A percentile compares a stretch with the other conserved stretches of the same genome.
phyloP scores from a whole-genome alignment of 768 basidiomycete species.

The Clavaria fumosa region DNA sequence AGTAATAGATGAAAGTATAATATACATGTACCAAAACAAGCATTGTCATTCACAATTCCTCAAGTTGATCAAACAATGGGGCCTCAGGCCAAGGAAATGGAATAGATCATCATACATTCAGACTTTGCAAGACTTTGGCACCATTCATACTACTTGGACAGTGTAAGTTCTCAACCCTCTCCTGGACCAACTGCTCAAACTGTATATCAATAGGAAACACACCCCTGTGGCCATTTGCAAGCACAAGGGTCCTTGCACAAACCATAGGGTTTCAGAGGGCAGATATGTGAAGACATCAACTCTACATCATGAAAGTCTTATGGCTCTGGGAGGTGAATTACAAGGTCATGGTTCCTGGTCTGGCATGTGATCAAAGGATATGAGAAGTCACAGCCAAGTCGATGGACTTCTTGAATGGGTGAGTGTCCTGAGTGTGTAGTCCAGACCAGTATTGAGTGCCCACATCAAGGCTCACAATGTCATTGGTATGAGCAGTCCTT shows the following conservation, averaged over 20 bases:
- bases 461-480: background rate
- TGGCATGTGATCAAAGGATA: background rate
- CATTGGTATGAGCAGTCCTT: background rate
- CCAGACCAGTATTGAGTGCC: background rate
- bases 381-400: background rate
- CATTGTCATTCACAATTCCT: background rate
- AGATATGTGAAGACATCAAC: background rate
- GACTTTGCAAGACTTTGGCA: background rate
- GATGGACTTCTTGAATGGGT: conserved; percentile 1
- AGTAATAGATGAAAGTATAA: no score
- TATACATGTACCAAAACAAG: no score
- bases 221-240: background rate
- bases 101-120: background rate
- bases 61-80: background rate
- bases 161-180: background rate
- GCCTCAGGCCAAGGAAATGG: background rate
- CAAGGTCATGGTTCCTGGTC: background rate
- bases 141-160: background rate
- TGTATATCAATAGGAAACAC: background rate
- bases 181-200: background rate
- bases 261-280: no score
- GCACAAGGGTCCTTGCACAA: background rate
- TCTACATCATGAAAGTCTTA: background rate
- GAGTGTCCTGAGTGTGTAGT: background rate
- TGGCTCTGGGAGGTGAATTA: background rate